Conservation (phyloP, 331 rosid genomes). For the Rosa hybrid region DNA sequence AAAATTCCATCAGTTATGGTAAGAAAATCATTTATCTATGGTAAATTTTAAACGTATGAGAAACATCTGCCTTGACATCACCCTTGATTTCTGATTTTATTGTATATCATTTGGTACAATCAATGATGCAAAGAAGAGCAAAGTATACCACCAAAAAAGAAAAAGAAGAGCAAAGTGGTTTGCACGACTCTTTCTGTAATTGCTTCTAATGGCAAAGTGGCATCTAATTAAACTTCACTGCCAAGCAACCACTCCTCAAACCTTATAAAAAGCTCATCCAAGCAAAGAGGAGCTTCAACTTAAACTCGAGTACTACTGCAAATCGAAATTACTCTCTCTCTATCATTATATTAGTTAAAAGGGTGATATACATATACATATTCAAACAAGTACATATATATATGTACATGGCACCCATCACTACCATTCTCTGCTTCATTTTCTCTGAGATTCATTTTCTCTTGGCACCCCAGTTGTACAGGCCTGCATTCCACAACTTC, state of each 20-base stretch:
- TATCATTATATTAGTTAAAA: neutral
- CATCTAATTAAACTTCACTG: neutral
- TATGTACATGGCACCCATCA: slow-evolving; percentile 1
- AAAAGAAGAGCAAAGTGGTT: neutral
- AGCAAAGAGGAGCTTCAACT: neutral
- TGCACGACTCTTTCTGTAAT: neutral
- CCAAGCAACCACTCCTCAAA: neutral
- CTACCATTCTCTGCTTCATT: slow-evolving; percentile 5
- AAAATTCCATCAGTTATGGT: neutral
- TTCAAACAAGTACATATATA: no score
- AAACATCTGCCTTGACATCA: neutral
- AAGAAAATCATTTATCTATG: neutral
- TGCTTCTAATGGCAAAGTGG: neutral
- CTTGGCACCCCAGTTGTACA: neutral
- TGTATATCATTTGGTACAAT: neutral
- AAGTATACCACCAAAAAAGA: no score
- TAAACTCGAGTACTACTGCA: neutral
- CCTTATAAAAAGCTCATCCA: neutral
- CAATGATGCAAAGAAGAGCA: neutral
- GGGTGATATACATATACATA: neutral
- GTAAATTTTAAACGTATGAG: neutral
- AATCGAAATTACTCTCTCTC: neutral
- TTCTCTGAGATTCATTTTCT: neutral
- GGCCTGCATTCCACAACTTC: neutral
- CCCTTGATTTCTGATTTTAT: neutral